Evolutionary conservation across 2,329 filamentous ascomycete species (phyloP).

Genomic region (Moelleriella libera): DNA sequence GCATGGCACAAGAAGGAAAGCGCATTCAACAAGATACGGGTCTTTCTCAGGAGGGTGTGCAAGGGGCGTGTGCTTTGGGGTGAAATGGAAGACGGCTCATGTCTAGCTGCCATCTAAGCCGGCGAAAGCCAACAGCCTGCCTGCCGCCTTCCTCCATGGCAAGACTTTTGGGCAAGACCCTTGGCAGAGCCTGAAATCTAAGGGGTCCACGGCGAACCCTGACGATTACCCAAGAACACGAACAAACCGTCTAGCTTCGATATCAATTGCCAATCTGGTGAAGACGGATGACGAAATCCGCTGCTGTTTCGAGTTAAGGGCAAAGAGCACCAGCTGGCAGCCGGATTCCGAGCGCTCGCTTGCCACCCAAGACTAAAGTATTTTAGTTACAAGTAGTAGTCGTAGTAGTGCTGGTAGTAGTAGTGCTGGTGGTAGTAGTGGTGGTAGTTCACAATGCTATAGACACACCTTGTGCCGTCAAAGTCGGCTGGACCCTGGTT

Average conservation of each 20-base stretch:
- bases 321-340: too few species aligned
- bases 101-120: neutral
- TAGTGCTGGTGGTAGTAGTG: too few species aligned
- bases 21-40: neutral
- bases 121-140: neutral
- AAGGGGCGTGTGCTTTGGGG: neutral
- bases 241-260: neutral
- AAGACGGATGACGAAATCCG: neutral
- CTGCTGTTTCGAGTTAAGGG: too few species aligned
- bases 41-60: neutral
- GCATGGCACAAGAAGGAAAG: neutral
- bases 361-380: too few species aligned
- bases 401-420: too few species aligned
- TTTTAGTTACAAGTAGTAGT: too few species aligned
- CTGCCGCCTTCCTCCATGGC: neutral
- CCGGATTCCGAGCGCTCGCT: too few species aligned
- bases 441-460: neutral
- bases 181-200: neutral
- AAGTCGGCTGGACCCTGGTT: neutral
- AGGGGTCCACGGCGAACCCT: neutral
- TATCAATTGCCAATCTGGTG: neutral
- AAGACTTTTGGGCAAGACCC: neutral
- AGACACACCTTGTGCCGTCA: neutral
- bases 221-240: neutral
- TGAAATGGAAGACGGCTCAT: neutral